phyloP scores from a whole-genome alignment of 352 stramenopile species.

The Pythium rhizo-oryzae region DNA sequence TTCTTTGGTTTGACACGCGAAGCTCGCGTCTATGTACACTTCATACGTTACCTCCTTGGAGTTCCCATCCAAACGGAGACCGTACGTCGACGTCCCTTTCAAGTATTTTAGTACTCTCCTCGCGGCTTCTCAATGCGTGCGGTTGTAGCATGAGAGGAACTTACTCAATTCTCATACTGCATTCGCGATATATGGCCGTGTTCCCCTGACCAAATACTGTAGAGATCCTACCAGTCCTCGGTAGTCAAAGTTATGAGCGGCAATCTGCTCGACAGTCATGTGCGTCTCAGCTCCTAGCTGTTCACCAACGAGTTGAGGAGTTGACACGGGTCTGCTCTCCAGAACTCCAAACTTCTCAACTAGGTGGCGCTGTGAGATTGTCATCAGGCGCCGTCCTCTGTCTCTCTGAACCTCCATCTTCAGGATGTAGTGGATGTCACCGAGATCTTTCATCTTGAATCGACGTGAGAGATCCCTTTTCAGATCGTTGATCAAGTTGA shows the following conservation, averaged over 20 bases:
- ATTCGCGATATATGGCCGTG: constrained; percentile 35
- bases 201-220: constrained; percentile 34
- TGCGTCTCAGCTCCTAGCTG: constrained; percentile 24
- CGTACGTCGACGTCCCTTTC: constrained; percentile 14
- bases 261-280: constrained; percentile 25
- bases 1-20: constrained; percentile 12
- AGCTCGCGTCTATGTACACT: constrained; percentile 18
- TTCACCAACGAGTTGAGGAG: constrained; percentile 20
- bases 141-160: constrained; percentile 38
- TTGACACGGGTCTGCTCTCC: constrained; percentile 11
- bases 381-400: constrained; percentile 6
- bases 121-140: constrained; percentile 30
- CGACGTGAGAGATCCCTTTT: constrained; percentile 28
- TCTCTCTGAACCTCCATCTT: constrained; percentile 19
- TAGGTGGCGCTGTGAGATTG: constrained; percentile 4
- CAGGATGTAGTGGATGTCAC: constrained; percentile 37
- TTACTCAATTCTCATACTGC: constrained; percentile 32
- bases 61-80: constrained; percentile 7
- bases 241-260: constrained; percentile 29
- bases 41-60: constrained; percentile 14
- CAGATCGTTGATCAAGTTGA: constrained; percentile 22
- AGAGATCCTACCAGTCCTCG: constrained; percentile 32
- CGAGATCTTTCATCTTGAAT: constrained; percentile 41
- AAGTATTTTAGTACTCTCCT: constrained; percentile 28
- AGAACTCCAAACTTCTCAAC: constrained; percentile 6